Evolutionary conservation across 2,329 filamentous ascomycete species (phyloP), one percentile per base, ranked within the genome.

Genomic region (Diaporthe ampelina): DNA sequence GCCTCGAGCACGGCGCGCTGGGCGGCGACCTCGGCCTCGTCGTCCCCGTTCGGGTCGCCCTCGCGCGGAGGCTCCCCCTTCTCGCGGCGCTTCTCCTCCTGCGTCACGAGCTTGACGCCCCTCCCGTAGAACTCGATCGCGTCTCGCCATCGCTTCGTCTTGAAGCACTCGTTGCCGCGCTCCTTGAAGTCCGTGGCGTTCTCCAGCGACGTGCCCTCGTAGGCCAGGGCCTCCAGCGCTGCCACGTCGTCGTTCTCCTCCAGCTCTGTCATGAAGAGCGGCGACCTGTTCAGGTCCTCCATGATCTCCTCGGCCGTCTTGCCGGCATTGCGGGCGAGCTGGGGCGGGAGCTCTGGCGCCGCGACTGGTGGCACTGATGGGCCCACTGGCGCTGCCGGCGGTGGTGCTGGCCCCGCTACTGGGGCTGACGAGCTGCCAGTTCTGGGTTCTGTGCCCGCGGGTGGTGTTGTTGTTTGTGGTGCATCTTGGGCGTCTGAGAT

Each of bases 241-340:
- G 97, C 95, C 0, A 98, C 87, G 78, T 94, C 92, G 76, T 93
- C 88, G 80, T 98, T 98, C 77, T 97, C 94, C 79, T 94, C 94
- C 45, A 98, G 88, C 78, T 94, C 92, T 40, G 95, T 98, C 97
- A 99, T 99, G 88, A 99, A 99, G 50, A 99, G 89, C 9, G 97
- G 97, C 43, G 87, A 89, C 81, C 87, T 87, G 81, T 90, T 90
- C 56, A 91, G 83, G 65, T 91, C 89, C 13, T 86, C 87, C 73
- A 88, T 82, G 45, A 91, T 86, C 78, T 91, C 89, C 50, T 90
- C 88, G 3, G 88, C 83, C 6, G 88, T 87, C 82, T 87, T 88
- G 78, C 85, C 82, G 32, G 79, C 79, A 73, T 80, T 80, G 77
- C 82, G 77, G 29, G 84, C 83, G 72, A 85, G 82, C 4, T 80